Base-by-base conservation (phyloP, 2,329 filamentous ascomycete genomes). In the Stagonosporopsis cucurbitacearum region DNA sequence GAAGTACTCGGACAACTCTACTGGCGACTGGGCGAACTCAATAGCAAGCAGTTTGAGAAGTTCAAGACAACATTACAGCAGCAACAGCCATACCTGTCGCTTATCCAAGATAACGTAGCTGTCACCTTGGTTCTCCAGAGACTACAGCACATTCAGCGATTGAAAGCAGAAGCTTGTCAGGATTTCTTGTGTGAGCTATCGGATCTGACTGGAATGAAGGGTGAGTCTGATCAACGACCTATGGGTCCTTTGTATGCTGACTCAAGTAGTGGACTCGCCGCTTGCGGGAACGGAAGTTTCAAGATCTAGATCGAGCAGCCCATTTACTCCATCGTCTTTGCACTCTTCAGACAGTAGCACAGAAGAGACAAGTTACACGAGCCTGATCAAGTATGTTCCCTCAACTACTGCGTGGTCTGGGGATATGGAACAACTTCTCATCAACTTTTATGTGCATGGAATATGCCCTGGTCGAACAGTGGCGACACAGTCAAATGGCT, bases 11-110 rank as follows among this genome's bases (percentile, higher is more conserved):
- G 71, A n/a, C 71, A 73, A 41, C 60, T 72, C 3, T 73, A 72
- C 55, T 73, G 71, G 71, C 65, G 71, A 15, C 47, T 73, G 45
- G 70, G 70, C 32, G 71, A 73, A 42, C 71, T 73, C 51, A 72
- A 73, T 60, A 71, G 70, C 50, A 73, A 71, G 55, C 71, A 72
- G 47, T 73, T 72, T 33, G 70, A 73, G 43, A 72, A 68, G 55
- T 71, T 73, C 67, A 73, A 73, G 54, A 46, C 40, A 5, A 54
- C 63, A 25, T 59, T 73, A 7, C 69, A 70, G 50, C 60, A 64
- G 44, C 67, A 69, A 26, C 63, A 66, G 41, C 55, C 65, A 1
- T 73, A 72, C 54, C 45, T 66, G 7, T 62, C 65, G 13, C 64
- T 73, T 28, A 63, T 71, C 17, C 64, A 70, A 42, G 60, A 72